phyloP scores from a whole-genome alignment of 1,139 yeast genomes.

The Geotrichum restrictum region DNA sequence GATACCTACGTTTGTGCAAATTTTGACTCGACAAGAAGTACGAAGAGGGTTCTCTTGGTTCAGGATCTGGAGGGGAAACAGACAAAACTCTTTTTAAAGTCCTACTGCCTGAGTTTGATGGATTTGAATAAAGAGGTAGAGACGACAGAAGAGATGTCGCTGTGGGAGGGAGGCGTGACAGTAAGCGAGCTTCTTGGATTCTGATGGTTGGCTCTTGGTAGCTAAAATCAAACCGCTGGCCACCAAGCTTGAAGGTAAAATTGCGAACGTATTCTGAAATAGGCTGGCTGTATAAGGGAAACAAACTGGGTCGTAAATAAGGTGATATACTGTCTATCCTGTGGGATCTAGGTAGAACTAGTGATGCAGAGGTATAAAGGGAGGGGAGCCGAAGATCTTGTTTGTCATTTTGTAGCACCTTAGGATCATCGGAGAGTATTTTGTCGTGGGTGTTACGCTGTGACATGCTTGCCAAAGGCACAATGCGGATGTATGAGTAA shows the following conservation, averaged over 20 bases:
- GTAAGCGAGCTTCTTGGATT: background rate
- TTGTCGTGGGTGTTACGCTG: too few relatives aligned
- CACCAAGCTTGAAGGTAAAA: constrained; percentile 10
- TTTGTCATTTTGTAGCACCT: too few relatives aligned
- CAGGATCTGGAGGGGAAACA: background rate
- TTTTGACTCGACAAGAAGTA: background rate
- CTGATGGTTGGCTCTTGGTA: background rate
- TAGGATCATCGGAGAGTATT: too few relatives aligned
- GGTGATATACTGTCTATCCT: constrained; percentile 2
- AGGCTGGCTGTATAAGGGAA: constrained; percentile 11
- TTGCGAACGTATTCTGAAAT: constrained; percentile 6
- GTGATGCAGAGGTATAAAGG: background rate
- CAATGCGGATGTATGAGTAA: too few relatives aligned
- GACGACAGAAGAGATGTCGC: background rate
- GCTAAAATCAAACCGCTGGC: constrained; percentile 2
- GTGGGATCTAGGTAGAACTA: background rate
- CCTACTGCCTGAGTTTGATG: background rate
- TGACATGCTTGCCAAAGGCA: too few relatives aligned
- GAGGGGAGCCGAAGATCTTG: too few relatives aligned
- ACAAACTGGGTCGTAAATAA: constrained; percentile 4
- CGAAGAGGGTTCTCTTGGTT: background rate
- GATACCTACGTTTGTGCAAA: constrained; percentile 1
- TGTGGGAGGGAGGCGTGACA: background rate
- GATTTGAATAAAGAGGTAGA: background rate
- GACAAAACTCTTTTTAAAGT: constrained; percentile 1